These are phyloP conservation scores for Physcomitrellopsis africana DNA, from an alignment of 225 moss, liverwort and hornwort species.

Conservation along the genomic window DNA sequence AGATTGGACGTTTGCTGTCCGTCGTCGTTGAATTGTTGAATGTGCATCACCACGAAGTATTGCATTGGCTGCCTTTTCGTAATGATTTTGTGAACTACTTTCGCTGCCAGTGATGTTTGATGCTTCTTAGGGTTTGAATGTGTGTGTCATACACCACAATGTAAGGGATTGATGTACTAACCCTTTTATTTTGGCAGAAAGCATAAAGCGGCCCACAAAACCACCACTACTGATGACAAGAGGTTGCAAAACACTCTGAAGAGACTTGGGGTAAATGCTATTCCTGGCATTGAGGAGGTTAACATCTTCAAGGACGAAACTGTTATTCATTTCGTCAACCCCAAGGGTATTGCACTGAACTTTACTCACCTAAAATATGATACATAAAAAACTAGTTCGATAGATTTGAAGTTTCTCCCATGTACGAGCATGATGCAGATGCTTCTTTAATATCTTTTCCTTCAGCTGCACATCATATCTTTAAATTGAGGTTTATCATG, in stretches of 20 bases:
- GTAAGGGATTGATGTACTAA: not conserved
- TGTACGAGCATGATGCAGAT: too few relatives aligned
- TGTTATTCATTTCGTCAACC: slow-evolving; percentile 63
- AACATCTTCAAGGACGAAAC: slow-evolving; percentile 70
- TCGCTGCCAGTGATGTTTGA: too few relatives aligned
- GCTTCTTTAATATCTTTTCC: not conserved
- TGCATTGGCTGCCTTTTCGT: too few relatives aligned
- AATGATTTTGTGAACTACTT: too few relatives aligned
- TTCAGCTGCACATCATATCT: too few relatives aligned
- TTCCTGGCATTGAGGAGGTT: slow-evolving; percentile 71
- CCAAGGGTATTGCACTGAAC: slow-evolving; percentile 47
- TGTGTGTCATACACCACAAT: not conserved
- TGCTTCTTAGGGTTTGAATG: slow-evolving; percentile 20
- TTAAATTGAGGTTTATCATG: too few relatives aligned
- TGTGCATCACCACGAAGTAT: too few relatives aligned
- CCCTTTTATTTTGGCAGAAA: slow-evolving; percentile 37
- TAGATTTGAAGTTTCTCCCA: not conserved
- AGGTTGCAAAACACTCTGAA: slow-evolving; percentile 63
- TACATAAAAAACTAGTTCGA: too few relatives aligned
- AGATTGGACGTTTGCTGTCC: too few relatives aligned
- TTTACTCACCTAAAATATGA: not conserved
- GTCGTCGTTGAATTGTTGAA: too few relatives aligned
- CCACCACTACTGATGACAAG: slow-evolving; percentile 66
- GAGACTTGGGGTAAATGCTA: slow-evolving; percentile 64
- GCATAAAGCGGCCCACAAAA: slow-evolving; percentile 70